Conservation (phyloP, 805 yeast species). For the Candida morakotiae region DNA sequence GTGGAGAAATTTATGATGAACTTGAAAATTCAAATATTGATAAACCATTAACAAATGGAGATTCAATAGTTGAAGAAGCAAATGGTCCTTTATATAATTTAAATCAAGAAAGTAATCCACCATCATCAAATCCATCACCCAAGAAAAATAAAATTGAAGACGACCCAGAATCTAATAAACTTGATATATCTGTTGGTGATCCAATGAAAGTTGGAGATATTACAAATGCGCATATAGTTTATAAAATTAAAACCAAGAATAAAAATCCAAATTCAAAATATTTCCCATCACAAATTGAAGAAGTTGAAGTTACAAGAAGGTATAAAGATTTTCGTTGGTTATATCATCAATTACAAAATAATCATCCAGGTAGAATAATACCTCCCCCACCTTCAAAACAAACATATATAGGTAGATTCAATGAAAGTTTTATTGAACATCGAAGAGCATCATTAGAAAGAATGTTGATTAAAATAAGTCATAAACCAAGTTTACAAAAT, state of each 20-base stretch:
- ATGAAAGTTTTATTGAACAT: constrained; percentile 82
- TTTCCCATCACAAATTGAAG: constrained; percentile 29
- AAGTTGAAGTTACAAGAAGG: constrained; percentile 62
- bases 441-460: constrained; percentile 79
- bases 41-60: constrained; percentile 16
- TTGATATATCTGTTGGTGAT: constrained; percentile 77
- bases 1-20: constrained; percentile 11
- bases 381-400: constrained; percentile 95
- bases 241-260: constrained; percentile 66
- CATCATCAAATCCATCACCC: neutral
- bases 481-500: constrained; percentile 49
- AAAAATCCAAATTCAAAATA: constrained; percentile 32
- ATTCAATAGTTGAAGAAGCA: constrained; percentile 38
- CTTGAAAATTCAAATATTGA: neutral
- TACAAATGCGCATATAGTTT: constrained; percentile 84
- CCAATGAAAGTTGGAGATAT: constrained; percentile 91
- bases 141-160: neutral
- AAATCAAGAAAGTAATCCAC: constrained; percentile 3
- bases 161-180: constrained; percentile 19
- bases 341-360: constrained; percentile 78
- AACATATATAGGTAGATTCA: constrained; percentile 88
- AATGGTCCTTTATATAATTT: constrained; percentile 55
- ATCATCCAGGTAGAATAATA: constrained; percentile 84
- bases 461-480: constrained; percentile 75
- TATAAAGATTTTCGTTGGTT: constrained; percentile 94